Conservation (phyloP, 441 rosid species). For the Erysimum cheiri region DNA sequence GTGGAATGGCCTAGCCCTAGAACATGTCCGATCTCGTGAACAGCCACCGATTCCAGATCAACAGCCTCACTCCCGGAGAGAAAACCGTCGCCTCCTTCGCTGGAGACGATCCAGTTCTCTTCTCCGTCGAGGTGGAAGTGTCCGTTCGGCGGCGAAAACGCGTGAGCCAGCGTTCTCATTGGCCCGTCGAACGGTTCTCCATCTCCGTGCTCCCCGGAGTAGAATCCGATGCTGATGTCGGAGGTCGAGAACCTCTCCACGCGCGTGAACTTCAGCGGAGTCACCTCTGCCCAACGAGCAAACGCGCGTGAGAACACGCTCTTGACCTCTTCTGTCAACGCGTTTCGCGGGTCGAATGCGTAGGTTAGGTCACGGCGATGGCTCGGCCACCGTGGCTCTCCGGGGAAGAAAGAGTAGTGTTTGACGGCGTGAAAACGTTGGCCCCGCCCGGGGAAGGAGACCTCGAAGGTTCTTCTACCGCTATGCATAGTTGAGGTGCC, state of each 20-base stretch:
- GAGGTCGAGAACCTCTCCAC: conserved; percentile 46
- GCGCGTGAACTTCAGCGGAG: conserved; percentile 60
- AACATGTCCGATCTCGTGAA: conserved; percentile 89
- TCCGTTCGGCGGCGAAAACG: conserved; percentile 85
- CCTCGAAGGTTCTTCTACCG: conserved; percentile 40
- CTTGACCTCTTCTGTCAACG: conserved; percentile 54
- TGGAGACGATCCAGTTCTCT: conserved; percentile 77
- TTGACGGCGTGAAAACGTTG: conserved; percentile 51
- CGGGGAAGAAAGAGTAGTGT: conserved; percentile 73
- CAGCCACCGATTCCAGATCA: conserved; percentile 84
- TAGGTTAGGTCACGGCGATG: conserved; percentile 56
- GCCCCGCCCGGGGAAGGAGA: conserved; percentile 31
- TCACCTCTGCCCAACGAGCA: conserved; percentile 67
- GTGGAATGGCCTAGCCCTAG: conserved; percentile 85
- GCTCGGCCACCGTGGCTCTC: conserved; percentile 68
- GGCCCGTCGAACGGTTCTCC: conserved; percentile 84
- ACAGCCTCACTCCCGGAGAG: conserved; percentile 48
- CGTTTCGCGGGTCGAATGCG: conserved; percentile 56
- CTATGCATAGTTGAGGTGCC: conserved; percentile 78
- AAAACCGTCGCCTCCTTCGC: conserved; percentile 29
- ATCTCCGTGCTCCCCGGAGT: conserved; percentile 79
- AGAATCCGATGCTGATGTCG: conserved; percentile 72
- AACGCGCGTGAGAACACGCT: conserved; percentile 72
- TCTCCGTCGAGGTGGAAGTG: conserved; percentile 67
- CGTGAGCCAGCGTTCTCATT: conserved; percentile 81